Conservation (phyloP, 2,329 filamentous ascomycete species). For the Cryphonectria radicalis region DNA sequence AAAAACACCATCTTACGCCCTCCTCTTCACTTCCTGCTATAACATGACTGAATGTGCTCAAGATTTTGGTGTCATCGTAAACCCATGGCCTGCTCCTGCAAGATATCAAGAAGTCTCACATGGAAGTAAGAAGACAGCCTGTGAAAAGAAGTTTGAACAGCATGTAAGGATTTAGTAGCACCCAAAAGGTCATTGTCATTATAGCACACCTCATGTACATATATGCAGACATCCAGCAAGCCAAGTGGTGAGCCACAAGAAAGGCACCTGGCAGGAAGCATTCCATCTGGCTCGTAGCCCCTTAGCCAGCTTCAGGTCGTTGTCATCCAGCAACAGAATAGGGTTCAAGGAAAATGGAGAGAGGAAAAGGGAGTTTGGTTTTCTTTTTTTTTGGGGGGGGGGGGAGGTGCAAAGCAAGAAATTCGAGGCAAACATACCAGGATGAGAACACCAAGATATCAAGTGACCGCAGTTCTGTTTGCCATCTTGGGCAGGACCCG, state of each 20-base stretch:
- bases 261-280: not conserved
- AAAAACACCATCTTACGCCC: not conserved
- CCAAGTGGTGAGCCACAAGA: not conserved
- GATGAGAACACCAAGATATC: not conserved
- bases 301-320: not conserved
- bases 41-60: not conserved
- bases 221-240: not conserved
- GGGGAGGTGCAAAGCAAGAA: not conserved
- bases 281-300: not conserved
- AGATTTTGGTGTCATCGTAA: not conserved
- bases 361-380: too few relatives aligned
- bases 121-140: not conserved
- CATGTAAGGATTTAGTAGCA: not conserved
- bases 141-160: not conserved
- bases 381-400: too few relatives aligned
- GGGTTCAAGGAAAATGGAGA: not conserved
- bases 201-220: not conserved
- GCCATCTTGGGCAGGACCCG: not conserved
- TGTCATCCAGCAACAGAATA: not conserved
- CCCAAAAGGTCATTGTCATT: not conserved
- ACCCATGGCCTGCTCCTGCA: not conserved
- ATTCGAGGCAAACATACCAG: not conserved
- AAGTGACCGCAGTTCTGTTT: not conserved
- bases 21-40: not conserved
- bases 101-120: not conserved